phyloP scores from a whole-genome alignment of 2,329 filamentous ascomycete species.

The Berkeleyomyces rouxiae region DNA sequence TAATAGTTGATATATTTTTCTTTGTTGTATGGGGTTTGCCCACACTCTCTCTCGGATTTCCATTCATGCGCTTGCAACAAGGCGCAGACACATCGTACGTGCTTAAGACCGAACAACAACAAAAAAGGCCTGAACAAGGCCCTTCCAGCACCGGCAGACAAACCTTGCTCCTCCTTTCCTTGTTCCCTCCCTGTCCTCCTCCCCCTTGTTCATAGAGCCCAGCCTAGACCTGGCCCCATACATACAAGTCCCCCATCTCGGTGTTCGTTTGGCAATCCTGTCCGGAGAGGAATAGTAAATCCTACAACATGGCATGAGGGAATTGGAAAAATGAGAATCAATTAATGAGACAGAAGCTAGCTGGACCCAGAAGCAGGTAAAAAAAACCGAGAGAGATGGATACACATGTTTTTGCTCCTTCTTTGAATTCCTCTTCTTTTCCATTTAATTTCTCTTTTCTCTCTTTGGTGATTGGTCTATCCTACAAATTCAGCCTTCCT shows the following conservation, averaged over 20 bases:
- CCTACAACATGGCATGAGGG: background rate
- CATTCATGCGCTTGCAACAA: background rate
- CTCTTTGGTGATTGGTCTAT: background rate
- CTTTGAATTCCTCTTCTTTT: background rate
- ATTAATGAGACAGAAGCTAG: background rate
- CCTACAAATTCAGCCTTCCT: background rate
- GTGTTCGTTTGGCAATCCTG: conserved; percentile 1
- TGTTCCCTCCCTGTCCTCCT: background rate
- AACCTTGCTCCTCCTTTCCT: background rate
- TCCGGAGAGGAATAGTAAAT: background rate
- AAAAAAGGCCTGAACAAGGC: background rate
- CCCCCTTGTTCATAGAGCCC: background rate
- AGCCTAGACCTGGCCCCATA: background rate
- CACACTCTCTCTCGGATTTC: background rate
- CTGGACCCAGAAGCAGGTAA: background rate
- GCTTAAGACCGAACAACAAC: background rate
- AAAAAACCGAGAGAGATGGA: background rate
- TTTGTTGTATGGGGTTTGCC: background rate
- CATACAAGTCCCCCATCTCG: background rate
- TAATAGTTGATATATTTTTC: background rate
- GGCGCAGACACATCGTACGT: background rate
- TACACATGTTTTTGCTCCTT: background rate
- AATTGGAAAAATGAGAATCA: background rate
- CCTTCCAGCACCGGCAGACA: background rate
- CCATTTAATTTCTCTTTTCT: background rate